Base-by-base conservation (phyloP, 2,329 filamentous ascomycete species). In the Diaporthe capsici region DNA sequence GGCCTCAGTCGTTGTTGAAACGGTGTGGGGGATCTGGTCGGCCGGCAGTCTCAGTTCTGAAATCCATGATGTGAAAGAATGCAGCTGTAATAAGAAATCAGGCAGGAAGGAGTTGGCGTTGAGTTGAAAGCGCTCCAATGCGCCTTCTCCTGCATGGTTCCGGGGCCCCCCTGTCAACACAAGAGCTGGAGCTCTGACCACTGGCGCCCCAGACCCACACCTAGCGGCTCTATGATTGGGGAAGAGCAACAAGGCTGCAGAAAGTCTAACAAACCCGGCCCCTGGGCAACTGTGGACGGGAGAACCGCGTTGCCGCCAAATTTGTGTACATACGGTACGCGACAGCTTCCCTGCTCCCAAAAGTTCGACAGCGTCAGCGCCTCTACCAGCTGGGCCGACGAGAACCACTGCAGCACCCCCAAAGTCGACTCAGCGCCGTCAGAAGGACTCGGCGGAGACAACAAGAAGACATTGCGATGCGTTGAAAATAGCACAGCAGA, bases 261-360 rank as follows among this genome's bases (percentile, higher is more conserved):
- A 47, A 73, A 51, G 42, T 73, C 71, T 65, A 63, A 73, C 71
- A 51, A 20, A 13, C 58, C 47, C 37, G 55, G 51, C 44, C 71
- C 58, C 51, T 57, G 47, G 44, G 12, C 47, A n/a, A 51, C 25
- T 28, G 47, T 34, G n/a, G 31, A 31, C 37, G 22, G 49, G 37
- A 44, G 31, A 53, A 72, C 61, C 75, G 75, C 75, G 75, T 74
- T 60, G 70, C 71, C 60, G 63, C 75, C 75, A 76, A 76, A 76
- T 74, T 76, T 75, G 67, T 76, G 57, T 76, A 76, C 74, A 25
- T 37, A 51, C 63, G 34, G 34, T 70, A 70, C 65, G 75, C 75
- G 75, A 76, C 72, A 74, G 71, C 63, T 71, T 25, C 25, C 63
- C 65, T 63, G 70, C 60, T 42, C 70, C 39, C 65, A 76, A 70